These are phyloP conservation scores for Ophiocordyceps camponoti-saundersi DNA, from an alignment of 2,329 filamentous ascomycete genomes.

Conservation along the genomic window DNA sequence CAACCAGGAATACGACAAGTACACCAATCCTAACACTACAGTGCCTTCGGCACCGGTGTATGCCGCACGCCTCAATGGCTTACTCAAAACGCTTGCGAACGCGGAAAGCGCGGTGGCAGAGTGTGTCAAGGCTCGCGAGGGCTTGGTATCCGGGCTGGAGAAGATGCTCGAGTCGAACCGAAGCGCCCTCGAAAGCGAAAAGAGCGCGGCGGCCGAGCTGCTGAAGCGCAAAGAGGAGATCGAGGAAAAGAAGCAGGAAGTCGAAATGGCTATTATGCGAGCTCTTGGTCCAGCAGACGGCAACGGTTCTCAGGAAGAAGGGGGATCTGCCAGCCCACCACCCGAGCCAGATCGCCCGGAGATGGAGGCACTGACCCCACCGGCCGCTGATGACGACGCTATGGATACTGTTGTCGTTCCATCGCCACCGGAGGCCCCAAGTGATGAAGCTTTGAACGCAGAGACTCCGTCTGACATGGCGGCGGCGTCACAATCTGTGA, in stretches of 20 bases:
- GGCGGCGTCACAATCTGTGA: constrained; percentile 29
- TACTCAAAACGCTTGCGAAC: constrained; percentile 77
- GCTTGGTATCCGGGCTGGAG: constrained; percentile 65
- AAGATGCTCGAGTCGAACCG: constrained; percentile 64
- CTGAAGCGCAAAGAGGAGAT: constrained; percentile 51
- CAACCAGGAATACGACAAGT: constrained; percentile 68
- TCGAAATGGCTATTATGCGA: constrained; percentile 82
- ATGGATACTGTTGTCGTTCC: constrained; percentile 1
- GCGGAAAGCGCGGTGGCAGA: constrained; percentile 83
- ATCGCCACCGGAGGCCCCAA: constrained; percentile 3
- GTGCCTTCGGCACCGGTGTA: constrained; percentile 76
- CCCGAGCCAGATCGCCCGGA: constrained; percentile 58
- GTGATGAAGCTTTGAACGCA: constrained; percentile 11
- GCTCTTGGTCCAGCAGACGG: constrained; percentile 50
- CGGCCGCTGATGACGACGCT: constrained; percentile 32
- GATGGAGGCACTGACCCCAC: constrained; percentile 77
- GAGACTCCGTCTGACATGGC: constrained; percentile 23
- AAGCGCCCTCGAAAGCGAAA: constrained; percentile 51
- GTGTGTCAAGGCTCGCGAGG: constrained; percentile 68
- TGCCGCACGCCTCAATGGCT: constrained; percentile 70
- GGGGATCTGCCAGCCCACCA: constrained; percentile 25
- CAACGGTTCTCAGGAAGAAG: constrained; percentile 27
- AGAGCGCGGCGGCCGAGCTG: constrained; percentile 46
- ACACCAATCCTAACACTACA: constrained; percentile 52
- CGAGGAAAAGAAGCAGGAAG: constrained; percentile 69